These are phyloP conservation scores for Gnomoniopsis smithogilvyi DNA, from an alignment of 2,329 filamentous ascomycete genomes.

Conservation along the genomic window DNA sequence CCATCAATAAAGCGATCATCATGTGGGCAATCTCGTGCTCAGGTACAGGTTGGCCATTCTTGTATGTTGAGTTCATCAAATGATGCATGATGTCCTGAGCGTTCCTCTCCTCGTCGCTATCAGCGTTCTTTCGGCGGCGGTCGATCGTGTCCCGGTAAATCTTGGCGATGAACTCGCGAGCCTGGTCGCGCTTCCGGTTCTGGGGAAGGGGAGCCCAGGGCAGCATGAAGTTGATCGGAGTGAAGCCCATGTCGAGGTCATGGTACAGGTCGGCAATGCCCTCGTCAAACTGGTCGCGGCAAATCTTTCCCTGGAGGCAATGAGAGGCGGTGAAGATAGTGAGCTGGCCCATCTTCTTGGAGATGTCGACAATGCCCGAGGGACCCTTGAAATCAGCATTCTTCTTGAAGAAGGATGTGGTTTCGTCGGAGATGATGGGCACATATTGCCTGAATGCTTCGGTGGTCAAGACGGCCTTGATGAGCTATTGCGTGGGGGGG, in stretches of 20 bases:
- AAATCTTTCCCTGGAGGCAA: conserved; percentile 72
- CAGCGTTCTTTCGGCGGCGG: conserved; percentile 47
- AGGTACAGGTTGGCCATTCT: conserved; percentile 64
- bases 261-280: conserved; percentile 76
- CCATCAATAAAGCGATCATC: conserved; percentile 86
- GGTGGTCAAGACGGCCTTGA: conserved; percentile 68
- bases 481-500: conserved; percentile 44
- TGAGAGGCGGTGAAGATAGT: conserved; percentile 80
- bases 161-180: conserved; percentile 70
- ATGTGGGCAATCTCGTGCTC: conserved; percentile 79
- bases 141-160: conserved; percentile 74
- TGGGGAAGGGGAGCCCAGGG: conserved; percentile 76
- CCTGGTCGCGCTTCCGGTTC: conserved; percentile 69
- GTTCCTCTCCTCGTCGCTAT: conserved; percentile 32
- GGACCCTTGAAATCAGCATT: conserved; percentile 54
- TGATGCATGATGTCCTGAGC: conserved; percentile 75
- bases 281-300: conserved; percentile 66
- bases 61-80: conserved; percentile 74
- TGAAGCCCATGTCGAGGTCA: conserved; percentile 76
- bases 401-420: conserved; percentile 59
- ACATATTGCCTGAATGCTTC: conserved; percentile 65
- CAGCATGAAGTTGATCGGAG: conserved; percentile 78
- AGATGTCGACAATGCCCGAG: conserved; percentile 61
- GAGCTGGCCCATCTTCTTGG: conserved; percentile 68
- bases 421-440: conserved; percentile 67